Base-by-base conservation (phyloP, 2,329 filamentous ascomycete species). In the Pseudocercospora macadamiae region DNA sequence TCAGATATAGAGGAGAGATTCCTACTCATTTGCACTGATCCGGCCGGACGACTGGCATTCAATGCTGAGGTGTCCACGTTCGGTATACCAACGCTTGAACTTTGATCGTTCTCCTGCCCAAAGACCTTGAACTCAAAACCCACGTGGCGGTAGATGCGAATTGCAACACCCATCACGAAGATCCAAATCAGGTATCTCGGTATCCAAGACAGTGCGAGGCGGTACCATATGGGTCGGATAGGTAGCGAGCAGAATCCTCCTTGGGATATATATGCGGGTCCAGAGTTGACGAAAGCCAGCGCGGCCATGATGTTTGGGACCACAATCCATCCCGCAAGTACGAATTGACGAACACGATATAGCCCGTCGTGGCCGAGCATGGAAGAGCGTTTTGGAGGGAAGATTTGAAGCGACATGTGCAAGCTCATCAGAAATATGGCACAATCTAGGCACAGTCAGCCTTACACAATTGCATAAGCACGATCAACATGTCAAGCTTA, bases 181-280 rank as follows among this genome's bases (percentile, higher is more conserved):
- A 82, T 68, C 64, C 89, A 84, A 52, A 91, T 86, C 32, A 89
- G 64, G 63, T 91, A 91, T 51, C 89, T 82, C 32, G 89, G 90
- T 6, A 89, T 80, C 89, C 90, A 93, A 57, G 83, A 83, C 2
- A 93, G 77, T 0, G 83, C 85, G 14, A 88, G 76, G 42, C 86
- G 81, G 62, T 88, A 87, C 90, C 89, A 93, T 60, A 81, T 80
- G 0, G 88, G 86, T 3, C 83, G 79, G 14, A 83, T 77, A 0
- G 89, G 88, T 2, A 93, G 77, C 62, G 87, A 88, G 72, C 90
- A 93, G 66, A 86, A 89, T 18, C 86, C 83, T 1, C 86, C 87
- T 49, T 84, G 81, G 19, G 86, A 83, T 44, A 83, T 75, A 68
- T 88, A 91, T 2, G 80, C 85, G 1, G 73, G 69, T 2, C 73